These are phyloP conservation scores for Hortaea sp. DNA, from an alignment of 2,329 filamentous ascomycete genomes.

Conservation along the genomic window DNA sequence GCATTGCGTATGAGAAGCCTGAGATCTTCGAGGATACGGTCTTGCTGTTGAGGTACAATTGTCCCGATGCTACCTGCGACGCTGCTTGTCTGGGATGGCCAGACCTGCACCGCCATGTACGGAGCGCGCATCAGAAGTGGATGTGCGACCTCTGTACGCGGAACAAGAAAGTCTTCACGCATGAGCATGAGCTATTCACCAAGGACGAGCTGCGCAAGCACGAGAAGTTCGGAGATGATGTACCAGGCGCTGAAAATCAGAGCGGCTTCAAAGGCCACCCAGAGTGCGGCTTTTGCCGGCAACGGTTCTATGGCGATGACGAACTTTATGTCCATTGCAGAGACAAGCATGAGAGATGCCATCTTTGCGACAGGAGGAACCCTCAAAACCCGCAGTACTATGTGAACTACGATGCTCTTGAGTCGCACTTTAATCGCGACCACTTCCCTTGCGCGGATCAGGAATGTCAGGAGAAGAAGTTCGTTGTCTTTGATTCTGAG, in stretches of 20 bases:
- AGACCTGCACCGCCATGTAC: slow-evolving; percentile 72
- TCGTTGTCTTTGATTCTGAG: slow-evolving; percentile 90
- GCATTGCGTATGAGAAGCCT: slow-evolving; percentile 80
- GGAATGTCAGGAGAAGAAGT: slow-evolving; percentile 93
- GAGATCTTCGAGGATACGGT: slow-evolving; percentile 88
- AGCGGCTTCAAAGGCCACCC: slow-evolving; percentile 95
- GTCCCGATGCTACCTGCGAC: slow-evolving; percentile 75
- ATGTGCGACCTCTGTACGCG: slow-evolving; percentile 86
- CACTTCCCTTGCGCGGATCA: slow-evolving; percentile 77
- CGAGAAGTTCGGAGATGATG: slow-evolving; percentile 83
- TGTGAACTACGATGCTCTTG: slow-evolving; percentile 74
- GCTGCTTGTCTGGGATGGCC: slow-evolving; percentile 75
- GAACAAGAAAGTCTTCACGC: slow-evolving; percentile 97
- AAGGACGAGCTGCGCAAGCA: slow-evolving; percentile 72
- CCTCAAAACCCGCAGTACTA: slow-evolving; percentile 77
- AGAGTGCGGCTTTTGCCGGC: slow-evolving; percentile 82
- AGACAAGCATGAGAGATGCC: slow-evolving; percentile 88
- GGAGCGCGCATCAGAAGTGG: slow-evolving; percentile 68
- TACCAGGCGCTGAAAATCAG: slow-evolving; percentile 79
- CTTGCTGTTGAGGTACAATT: slow-evolving; percentile 85
- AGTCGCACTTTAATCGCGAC: slow-evolving; percentile 76
- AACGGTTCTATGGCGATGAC: slow-evolving; percentile 91
- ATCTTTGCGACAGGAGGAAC: slow-evolving; percentile 71
- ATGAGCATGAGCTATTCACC: slow-evolving; percentile 90
- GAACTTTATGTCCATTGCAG: slow-evolving; percentile 90